Evolutionary conservation across 371 early-diverging fungal species (phyloP), one percentile per base, ranked within the genome.

Genomic region (Lichtheimia ornata): DNA sequence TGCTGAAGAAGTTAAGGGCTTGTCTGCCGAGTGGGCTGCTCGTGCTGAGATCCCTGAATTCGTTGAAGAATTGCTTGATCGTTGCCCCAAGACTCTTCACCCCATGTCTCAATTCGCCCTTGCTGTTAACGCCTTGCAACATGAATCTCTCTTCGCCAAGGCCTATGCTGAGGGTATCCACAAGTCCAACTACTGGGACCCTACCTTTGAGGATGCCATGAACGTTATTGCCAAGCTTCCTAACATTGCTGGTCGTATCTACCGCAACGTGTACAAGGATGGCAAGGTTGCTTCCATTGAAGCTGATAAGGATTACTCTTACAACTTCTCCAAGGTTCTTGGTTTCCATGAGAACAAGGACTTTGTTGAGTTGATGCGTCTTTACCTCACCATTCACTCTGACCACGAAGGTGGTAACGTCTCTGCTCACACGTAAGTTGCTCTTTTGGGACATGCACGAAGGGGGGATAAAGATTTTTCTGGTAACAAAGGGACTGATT

Each of bases 321-420:
- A 91, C 82, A 97, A 97, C 90, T 93, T 96, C 78, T 88, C 98
- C 75, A 85, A 86, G 74, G 84, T 96, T 56, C 87, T 98, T 50
- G 99, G 99, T 62, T 97, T 85, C 85, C 87, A 84, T 42, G 85
- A 91, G 64, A 93, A 90, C 82, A 73, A 83, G 74, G 89, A 91
- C 71, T 98, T 98, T 77, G 85, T 93, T 63, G 97, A 98, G 77
- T 88, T 98, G 73, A 94, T 98, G 94, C 94, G 98, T 69, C 84
- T 98, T 62, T 98, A 98, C 88, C 85, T 98, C 74, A 94, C 95
- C 77, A 97, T 98, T 78, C 99, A 98, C 93, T 94, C 97, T 69
- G 99, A 98, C 82, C 99, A 98, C 90, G 99, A 98, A 87, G 99
- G 99, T 82, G 99, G 99, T 68, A 98, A 98, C 83, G 99, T 97